These are phyloP conservation scores for Oenanthe javanica DNA, from an alignment of 140 eudicot species.

Conservation along the genomic window DNA sequence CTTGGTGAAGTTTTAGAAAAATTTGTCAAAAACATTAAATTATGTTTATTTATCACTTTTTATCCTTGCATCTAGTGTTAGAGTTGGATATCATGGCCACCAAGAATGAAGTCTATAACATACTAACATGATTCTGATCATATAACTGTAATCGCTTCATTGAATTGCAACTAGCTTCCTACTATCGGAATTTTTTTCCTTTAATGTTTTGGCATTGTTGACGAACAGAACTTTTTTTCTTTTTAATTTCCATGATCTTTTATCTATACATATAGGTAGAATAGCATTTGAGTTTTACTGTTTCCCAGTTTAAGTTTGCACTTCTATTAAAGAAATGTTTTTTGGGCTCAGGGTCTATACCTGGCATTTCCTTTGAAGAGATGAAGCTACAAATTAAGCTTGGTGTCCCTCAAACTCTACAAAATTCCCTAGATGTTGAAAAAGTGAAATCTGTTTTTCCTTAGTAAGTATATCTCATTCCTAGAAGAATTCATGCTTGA, in stretches of 20 bases:
- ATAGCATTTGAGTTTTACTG: not conserved
- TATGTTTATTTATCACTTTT: not conserved
- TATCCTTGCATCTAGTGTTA: not conserved
- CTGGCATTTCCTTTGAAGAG: conserved; percentile 75
- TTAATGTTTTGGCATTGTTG: conserved; percentile 2
- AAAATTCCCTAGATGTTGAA: conserved; percentile 62
- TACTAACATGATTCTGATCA: not conserved
- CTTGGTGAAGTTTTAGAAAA: not conserved
- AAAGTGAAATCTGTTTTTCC: conserved; percentile 95
- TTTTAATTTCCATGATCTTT: not conserved
- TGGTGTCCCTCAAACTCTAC: conserved; percentile 84
- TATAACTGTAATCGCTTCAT: too few relatives aligned
- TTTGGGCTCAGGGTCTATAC: conserved; percentile 65
- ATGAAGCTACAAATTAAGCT: conserved; percentile 92
- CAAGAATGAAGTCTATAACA: not conserved
- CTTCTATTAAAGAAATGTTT: not conserved
- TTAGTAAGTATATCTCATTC: conserved; percentile 49
- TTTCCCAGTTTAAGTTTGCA: not conserved
- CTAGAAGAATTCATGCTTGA: not conserved
- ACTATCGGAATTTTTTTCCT: too few relatives aligned
- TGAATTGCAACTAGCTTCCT: too few relatives aligned
- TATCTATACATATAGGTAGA: not conserved
- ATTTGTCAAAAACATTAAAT: not conserved
- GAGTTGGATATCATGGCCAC: not conserved
- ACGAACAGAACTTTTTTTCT: not conserved